These are phyloP conservation scores for Termitomyces sp. DNA, from an alignment of 768 basidiomycete species.

Conservation along the genomic window DNA sequence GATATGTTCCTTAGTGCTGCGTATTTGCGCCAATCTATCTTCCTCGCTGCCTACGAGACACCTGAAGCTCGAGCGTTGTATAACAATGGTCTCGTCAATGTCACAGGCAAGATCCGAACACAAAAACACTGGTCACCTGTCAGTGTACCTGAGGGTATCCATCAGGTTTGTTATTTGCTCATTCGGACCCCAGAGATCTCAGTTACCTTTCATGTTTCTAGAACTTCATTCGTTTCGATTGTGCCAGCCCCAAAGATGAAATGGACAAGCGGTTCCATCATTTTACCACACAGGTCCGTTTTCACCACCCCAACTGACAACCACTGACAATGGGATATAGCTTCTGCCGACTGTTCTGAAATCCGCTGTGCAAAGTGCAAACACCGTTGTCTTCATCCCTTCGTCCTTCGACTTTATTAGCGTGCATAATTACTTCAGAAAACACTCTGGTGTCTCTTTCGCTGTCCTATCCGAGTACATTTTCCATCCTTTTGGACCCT, in stretches of 20 bases:
- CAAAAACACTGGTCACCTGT: constrained; percentile 69
- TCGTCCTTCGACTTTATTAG: constrained; percentile 97
- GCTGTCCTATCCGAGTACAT: constrained; percentile 85
- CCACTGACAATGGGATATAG: constrained; percentile 29
- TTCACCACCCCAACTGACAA: not conserved
- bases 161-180: constrained; percentile 47
- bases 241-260: constrained; percentile 65
- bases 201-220: constrained; percentile 20
- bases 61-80: constrained; percentile 83
- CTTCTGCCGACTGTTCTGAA: constrained; percentile 78
- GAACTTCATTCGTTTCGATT: constrained; percentile 75
- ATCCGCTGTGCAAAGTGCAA: constrained; percentile 89
- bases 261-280: constrained; percentile 81
- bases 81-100: constrained; percentile 70
- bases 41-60: constrained; percentile 84
- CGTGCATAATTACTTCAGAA: constrained; percentile 81
- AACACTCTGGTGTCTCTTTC: constrained; percentile 63
- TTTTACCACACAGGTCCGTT: constrained; percentile 75
- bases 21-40: constrained; percentile 85
- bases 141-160: constrained; percentile 75
- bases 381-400: constrained; percentile 85
- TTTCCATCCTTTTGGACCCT: not conserved
- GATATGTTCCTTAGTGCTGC: constrained; percentile 46
- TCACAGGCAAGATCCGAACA: constrained; percentile 75
- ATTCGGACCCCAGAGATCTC: not conserved